Conservation (phyloP, 2,329 filamentous ascomycete species). For the Aspergillus carbonarius region DNA sequence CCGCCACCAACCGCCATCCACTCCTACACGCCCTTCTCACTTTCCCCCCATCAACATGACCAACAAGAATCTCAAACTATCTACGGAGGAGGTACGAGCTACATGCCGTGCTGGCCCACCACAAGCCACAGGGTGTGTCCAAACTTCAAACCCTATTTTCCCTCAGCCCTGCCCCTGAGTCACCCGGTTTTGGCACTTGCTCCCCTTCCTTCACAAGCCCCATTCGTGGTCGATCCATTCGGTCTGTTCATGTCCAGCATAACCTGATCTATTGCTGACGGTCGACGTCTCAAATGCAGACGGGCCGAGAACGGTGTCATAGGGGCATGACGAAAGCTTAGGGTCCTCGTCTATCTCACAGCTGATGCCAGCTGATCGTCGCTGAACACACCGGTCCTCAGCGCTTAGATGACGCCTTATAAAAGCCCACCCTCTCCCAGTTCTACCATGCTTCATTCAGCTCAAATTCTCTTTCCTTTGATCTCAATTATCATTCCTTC, state of each 20-base stretch:
- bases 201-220: neutral
- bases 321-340: neutral
- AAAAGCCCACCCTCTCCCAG: neutral
- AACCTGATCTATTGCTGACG: slow-evolving; percentile 6
- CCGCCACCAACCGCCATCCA: neutral
- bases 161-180: slow-evolving; percentile 5
- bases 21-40: too few relatives aligned
- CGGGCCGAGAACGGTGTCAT: neutral
- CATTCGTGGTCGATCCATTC: neutral
- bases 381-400: neutral
- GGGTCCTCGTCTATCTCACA: neutral
- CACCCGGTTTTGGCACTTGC: neutral
- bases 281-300: slow-evolving; percentile 2
- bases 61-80: neutral
- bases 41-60: neutral
- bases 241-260: neutral
- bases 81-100: neutral
- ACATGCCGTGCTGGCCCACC: neutral
- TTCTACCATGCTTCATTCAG: neutral
- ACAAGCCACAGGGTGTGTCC: neutral
- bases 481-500: neutral
- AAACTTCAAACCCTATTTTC: neutral
- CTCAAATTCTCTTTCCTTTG: neutral
- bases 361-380: neutral
- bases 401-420: neutral